phyloP scores from a whole-genome alignment of 805 yeast species.

The Kazachstania psychrophila region DNA sequence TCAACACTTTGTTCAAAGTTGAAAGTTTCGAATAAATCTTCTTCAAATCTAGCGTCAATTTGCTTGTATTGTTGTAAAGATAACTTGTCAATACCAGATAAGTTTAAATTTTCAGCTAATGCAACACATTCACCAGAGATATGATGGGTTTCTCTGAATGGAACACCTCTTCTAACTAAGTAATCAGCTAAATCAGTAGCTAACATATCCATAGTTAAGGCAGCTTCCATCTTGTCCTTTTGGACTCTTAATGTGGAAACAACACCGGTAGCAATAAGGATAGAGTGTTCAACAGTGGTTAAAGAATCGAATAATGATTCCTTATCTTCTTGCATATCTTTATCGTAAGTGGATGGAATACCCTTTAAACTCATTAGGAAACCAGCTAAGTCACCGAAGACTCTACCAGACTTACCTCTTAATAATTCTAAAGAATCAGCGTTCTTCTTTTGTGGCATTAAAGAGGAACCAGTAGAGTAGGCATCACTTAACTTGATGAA shows the following conservation, averaged over 20 bases:
- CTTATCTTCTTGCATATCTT: constrained; percentile 98
- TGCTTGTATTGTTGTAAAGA: constrained; percentile 64
- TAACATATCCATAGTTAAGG: constrained; percentile 97
- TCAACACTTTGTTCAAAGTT: constrained; percentile 91
- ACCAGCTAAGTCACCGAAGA: constrained; percentile 89
- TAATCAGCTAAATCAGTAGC: constrained; percentile 98
- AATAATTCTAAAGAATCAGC: constrained; percentile 92
- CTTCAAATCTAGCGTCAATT: constrained; percentile 72
- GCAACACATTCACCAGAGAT: constrained; percentile 97
- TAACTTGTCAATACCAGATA: constrained; percentile 81
- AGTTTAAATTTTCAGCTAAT: constrained; percentile 65
- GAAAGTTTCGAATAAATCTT: constrained; percentile 77
- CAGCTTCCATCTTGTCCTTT: constrained; percentile 67
- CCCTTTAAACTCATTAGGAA: constrained; percentile 94
- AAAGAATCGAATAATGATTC: constrained; percentile 94
- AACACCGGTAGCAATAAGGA: constrained; percentile 92
- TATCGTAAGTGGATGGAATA: constrained; percentile 96
- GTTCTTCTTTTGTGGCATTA: constrained; percentile 99
- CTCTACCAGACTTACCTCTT: constrained; percentile 96
- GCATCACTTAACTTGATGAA: constrained; percentile 92
- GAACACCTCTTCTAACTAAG: constrained; percentile 94
- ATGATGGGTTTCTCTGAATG: constrained; percentile 98
- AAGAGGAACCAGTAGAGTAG: constrained; percentile 94
- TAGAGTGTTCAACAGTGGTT: constrained; percentile 86
- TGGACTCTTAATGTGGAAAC: constrained; percentile 75